Base-by-base conservation (phyloP, 2,329 filamentous ascomycete genomes). In the Plectosphaerella sp. region DNA sequence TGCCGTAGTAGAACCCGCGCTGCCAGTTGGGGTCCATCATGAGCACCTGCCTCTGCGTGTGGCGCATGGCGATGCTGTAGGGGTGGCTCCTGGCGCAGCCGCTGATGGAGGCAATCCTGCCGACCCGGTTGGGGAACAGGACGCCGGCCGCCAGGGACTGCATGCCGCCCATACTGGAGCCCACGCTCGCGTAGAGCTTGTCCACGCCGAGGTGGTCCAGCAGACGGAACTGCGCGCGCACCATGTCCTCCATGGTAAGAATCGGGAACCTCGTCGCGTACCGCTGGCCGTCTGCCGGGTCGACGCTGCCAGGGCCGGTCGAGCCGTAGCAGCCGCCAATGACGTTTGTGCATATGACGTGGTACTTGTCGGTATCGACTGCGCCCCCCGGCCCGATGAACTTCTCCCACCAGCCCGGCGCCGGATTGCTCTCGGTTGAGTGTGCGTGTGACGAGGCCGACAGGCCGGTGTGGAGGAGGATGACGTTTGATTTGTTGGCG, bases 21-120 rank as follows among this genome's bases (percentile, higher is more conserved):
- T 90, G 89, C 94, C 94, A 99, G 64, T 96, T 91, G 3, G 92
- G 91, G 63, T 99, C 94, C 88, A 97, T 97, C 92, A 99, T 97
- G 47, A 99, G 80, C 1, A 97, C 94, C 73, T 97, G 94, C 25
- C 94, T 86, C 71, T 99, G 94, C 0, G 93, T 96, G 71, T 99
- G 94, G 50, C 94, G 86, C 93, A 99, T 97, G 35, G 94, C 94
- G 67, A 99, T 96, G 69, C 92, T 96, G 74, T 99, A 99, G 1
- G 94, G 94, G 67, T 99, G 94, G 61, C 89, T 95, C 57, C 94
- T 80, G 1, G 93, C 94, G 68, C 94, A 99, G 12, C 93, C 94
- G 64, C 89, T 95, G 64, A 97, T 94, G 62, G 86, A 93, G 37
- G 91, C 89, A 57, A 99, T 82, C 58, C 87, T 86, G 39, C 84